Conservation (phyloP, 2,329 filamentous ascomycete species). For the Ceratocystis harringtonii region DNA sequence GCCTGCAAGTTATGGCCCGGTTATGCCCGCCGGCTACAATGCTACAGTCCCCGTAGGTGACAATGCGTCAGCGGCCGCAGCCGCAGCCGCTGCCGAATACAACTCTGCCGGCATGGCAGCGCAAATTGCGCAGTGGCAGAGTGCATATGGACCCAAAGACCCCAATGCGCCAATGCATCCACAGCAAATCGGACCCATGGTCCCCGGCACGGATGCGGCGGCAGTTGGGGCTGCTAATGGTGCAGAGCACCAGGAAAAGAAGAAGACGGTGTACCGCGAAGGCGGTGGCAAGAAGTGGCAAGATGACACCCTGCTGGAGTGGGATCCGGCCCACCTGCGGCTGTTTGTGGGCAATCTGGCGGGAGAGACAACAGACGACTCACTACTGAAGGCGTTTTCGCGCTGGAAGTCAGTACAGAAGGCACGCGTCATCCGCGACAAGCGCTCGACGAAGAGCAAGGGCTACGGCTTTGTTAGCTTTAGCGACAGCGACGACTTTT, state of each 20-base stretch:
- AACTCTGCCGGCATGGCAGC: slow-evolving; percentile 72
- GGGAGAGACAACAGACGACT: slow-evolving; percentile 94
- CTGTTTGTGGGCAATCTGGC: slow-evolving; percentile 95
- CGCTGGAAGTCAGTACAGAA: slow-evolving; percentile 81
- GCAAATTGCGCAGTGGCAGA: slow-evolving; percentile 90
- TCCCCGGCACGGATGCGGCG: slow-evolving; percentile 30
- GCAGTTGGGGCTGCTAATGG: slow-evolving; percentile 22
- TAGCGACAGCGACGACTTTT: slow-evolving; percentile 87
- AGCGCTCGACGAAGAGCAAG: slow-evolving; percentile 89
- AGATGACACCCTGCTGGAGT: slow-evolving; percentile 76
- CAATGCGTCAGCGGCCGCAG: not conserved
- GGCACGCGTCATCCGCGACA: slow-evolving; percentile 85
- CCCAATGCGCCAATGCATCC: slow-evolving; percentile 23
- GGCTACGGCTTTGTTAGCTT: slow-evolving; percentile 96
- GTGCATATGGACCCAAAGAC: slow-evolving; percentile 61
- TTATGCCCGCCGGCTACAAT: not conserved
- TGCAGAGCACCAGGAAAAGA: slow-evolving; percentile 35
- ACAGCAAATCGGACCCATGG: slow-evolving; percentile 22
- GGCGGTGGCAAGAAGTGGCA: slow-evolving; percentile 90
- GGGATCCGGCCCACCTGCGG: slow-evolving; percentile 87
- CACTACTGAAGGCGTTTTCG: slow-evolving; percentile 81
- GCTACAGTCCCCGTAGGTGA: slow-evolving; percentile 3
- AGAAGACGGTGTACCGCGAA: slow-evolving; percentile 75
- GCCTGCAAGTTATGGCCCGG: slow-evolving; percentile 6
- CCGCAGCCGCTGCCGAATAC: slow-evolving; percentile 34